These are phyloP conservation scores for Globisporangium splendens DNA, from an alignment of 352 stramenopile species.

Conservation along the genomic window DNA sequence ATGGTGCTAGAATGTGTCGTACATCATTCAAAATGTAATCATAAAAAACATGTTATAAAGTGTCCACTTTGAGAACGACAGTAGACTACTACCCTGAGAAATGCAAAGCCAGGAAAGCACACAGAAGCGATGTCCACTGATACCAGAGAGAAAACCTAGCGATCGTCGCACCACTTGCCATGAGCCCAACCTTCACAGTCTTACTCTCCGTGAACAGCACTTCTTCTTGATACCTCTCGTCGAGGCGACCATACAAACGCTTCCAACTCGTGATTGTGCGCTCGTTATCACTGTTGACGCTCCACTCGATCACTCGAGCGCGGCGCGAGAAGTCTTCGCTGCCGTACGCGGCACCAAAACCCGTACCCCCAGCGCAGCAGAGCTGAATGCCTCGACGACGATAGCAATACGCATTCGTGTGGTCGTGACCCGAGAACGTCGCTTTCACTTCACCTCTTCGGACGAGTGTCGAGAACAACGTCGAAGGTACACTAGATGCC, in stretches of 20 bases:
- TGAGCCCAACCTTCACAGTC: neutral
- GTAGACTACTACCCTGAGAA: no score
- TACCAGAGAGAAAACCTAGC: no score
- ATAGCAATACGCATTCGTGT: constrained; percentile 55
- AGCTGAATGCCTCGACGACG: constrained; percentile 36
- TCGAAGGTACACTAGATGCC: constrained; percentile 25
- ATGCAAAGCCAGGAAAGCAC: no score
- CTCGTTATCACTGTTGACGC: constrained; percentile 26
- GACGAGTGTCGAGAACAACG: constrained; percentile 40
- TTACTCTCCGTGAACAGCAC: constrained; percentile 67
- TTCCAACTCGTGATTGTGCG: constrained; percentile 43
- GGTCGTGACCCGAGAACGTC: constrained; percentile 48
- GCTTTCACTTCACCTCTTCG: constrained; percentile 48
- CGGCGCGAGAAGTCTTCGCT: constrained; percentile 21
- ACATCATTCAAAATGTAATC: no score
- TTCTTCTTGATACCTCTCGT: constrained; percentile 78
- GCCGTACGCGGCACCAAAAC: constrained; percentile 33
- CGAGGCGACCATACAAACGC: constrained; percentile 22
- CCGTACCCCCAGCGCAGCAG: constrained; percentile 49
- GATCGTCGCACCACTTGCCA: neutral
- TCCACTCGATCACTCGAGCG: constrained; percentile 43
- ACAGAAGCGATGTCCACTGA: no score
- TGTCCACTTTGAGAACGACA: no score
- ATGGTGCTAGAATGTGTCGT: no score
- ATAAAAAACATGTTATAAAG: no score